These are phyloP conservation scores for Cadophora sp. DNA, from an alignment of 2,329 filamentous ascomycete species.

Conservation along the genomic window DNA sequence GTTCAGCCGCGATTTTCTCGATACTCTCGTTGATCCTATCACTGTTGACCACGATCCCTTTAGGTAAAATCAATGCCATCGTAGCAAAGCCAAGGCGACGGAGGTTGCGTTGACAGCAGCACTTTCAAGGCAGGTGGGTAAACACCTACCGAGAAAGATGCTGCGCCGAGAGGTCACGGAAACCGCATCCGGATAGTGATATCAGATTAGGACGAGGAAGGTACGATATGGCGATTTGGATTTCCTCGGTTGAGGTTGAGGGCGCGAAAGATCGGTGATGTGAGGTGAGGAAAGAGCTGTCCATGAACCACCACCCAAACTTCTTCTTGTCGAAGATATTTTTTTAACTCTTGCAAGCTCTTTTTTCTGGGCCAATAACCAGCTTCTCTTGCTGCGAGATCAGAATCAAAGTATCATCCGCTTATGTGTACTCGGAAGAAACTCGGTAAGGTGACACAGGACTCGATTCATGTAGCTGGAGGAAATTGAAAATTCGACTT, in stretches of 20 bases:
- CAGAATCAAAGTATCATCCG: background rate
- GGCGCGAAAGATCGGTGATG: conserved; percentile 2
- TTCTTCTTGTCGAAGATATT: background rate
- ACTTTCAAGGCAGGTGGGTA: conserved; percentile 40
- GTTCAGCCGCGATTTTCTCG: conserved; percentile 53
- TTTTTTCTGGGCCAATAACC: background rate
- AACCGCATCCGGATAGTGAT: conserved; percentile 29
- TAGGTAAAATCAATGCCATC: conserved; percentile 57
- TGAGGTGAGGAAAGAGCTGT: conserved; percentile 4
- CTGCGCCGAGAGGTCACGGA: conserved; percentile 35
- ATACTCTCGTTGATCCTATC: conserved; percentile 59
- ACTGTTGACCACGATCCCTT: conserved; percentile 63
- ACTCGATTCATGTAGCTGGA: conserved; percentile 1
- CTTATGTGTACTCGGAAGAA: conserved; percentile 11
- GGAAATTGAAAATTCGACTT: background rate
- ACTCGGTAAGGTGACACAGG: conserved; percentile 11
- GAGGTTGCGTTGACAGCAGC: conserved; percentile 36
- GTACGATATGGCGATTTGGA: background rate
- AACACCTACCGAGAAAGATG: conserved; percentile 43
- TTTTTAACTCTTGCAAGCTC: background rate
- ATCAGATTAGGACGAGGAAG: background rate
- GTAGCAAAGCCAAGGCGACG: conserved; percentile 20
- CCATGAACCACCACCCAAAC: conserved; percentile 10
- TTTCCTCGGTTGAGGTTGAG: background rate
- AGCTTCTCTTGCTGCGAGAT: background rate